phyloP scores from a whole-genome alignment of 2,329 filamentous ascomycete genomes.

The Penicillium sp. region DNA sequence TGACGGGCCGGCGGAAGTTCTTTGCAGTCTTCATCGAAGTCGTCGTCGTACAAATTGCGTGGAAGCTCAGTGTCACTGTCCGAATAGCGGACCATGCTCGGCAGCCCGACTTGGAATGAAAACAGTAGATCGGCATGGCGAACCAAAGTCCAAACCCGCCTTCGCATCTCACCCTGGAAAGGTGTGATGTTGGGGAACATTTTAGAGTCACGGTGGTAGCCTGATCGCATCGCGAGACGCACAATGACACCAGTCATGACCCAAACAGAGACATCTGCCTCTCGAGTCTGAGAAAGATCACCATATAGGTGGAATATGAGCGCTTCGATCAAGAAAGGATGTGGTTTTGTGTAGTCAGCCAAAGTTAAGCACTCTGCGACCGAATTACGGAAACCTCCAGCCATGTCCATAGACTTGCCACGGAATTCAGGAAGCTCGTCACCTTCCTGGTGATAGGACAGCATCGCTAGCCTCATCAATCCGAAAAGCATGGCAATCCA shows the following conservation, averaged over 20 bases:
- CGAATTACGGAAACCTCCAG: constrained; percentile 50
- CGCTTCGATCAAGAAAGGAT: constrained; percentile 62
- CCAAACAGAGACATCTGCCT: constrained; percentile 62
- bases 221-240: constrained; percentile 66
- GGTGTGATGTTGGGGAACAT: constrained; percentile 60
- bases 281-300: constrained; percentile 60
- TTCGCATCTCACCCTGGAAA: constrained; percentile 62
- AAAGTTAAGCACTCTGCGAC: constrained; percentile 65
- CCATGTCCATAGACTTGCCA: constrained; percentile 54
- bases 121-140: constrained; percentile 64
- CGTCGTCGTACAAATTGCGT: constrained; percentile 64
- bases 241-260: constrained; percentile 62
- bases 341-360: constrained; percentile 65
- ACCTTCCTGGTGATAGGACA: constrained; percentile 62
- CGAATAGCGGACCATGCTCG: constrained; percentile 64
- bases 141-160: constrained; percentile 52
- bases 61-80: constrained; percentile 65
- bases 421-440: constrained; percentile 66
- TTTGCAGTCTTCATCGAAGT: constrained; percentile 59
- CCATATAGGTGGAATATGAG: constrained; percentile 63
- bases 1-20: constrained; percentile 60
- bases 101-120: constrained; percentile 68
- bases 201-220: constrained; percentile 63
- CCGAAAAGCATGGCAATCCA: constrained; percentile 65
- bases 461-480: constrained; percentile 65